phyloP scores from a whole-genome alignment of 768 basidiomycete genomes.

The Pleurotus tuoliensis region DNA sequence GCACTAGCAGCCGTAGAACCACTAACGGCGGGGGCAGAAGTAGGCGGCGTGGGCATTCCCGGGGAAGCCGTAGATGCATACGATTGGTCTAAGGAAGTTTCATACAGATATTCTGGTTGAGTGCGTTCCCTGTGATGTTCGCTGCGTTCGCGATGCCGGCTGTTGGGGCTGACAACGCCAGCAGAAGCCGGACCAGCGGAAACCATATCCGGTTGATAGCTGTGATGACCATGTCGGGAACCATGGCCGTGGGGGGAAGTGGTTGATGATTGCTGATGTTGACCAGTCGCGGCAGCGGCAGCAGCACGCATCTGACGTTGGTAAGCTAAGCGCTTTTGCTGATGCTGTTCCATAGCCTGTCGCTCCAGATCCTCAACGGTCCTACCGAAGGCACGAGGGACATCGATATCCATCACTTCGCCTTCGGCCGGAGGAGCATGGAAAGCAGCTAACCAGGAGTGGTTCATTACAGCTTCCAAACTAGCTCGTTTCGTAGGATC shows the following conservation, averaged over 20 bases:
- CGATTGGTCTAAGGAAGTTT: slow-evolving; percentile 63
- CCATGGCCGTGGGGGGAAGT: slow-evolving; percentile 21
- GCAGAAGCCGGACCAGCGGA: slow-evolving; percentile 27
- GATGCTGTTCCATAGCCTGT: slow-evolving; percentile 80
- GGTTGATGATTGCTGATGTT: slow-evolving; percentile 15
- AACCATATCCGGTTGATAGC: slow-evolving; percentile 49
- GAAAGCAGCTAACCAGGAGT: slow-evolving; percentile 80
- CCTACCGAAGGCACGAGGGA: slow-evolving; percentile 52
- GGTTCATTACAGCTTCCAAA: slow-evolving; percentile 76
- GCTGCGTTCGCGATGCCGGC: slow-evolving; percentile 21
- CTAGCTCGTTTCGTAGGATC: slow-evolving; percentile 80
- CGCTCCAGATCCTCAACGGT: slow-evolving; percentile 76
- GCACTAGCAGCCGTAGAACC: slow-evolving; percentile 8
- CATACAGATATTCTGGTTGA: slow-evolving; percentile 75
- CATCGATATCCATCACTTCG: slow-evolving; percentile 19
- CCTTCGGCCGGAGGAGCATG: slow-evolving; percentile 26
- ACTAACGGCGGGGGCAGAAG: slow-evolving; percentile 20
- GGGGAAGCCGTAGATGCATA: slow-evolving; percentile 26
- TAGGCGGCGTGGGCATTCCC: slow-evolving; percentile 24
- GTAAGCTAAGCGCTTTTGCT: slow-evolving; percentile 76
- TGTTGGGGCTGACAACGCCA: slow-evolving; percentile 24
- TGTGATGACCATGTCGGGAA: slow-evolving; percentile 40
- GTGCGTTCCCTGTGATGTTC: slow-evolving; percentile 27
- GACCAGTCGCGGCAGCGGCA: slow-evolving; percentile 25
- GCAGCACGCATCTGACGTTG: slow-evolving; percentile 73